Evolutionary conservation across 495 filamentous ascomycete genomes (phyloP), one percentile per base, ranked within the genome.

Genomic region (Trypethelium eluteriae): DNA sequence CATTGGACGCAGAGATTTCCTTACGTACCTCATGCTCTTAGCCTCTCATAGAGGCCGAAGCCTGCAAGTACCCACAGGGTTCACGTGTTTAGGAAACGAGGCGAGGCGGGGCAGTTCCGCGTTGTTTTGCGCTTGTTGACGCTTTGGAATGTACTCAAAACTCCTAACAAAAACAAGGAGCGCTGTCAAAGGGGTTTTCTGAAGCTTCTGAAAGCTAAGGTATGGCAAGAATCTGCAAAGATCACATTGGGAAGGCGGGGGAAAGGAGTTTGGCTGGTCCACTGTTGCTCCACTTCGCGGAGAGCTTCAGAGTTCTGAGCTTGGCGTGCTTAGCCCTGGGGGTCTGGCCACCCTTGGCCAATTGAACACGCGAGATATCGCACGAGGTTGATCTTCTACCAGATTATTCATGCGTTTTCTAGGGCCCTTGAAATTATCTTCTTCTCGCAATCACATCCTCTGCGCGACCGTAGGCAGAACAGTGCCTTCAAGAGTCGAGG

Each of bases 1-100:
- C 6, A 18, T 59, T 9, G 5, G 36, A 35, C 11, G 25, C 32
- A 2, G n/a, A 36, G 25, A 9, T 53, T 53, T 53, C 49, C 18
- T 59, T 36, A 59, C 53, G 53, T 59, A 59, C 53, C 53, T 59
- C 53, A 59, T 59, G 11, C n/a, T 53, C 5, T 9, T 53, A 53
- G 49, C 12, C 18, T 14, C 49, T 25, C 18, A 53, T 25, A 25
- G 49, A 53, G 49, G 18, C 49, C 49, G 49, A 53, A 53, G 49
- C 11, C 53, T 59, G 53, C 53, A 59, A n/a, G 53, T 34, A 36
- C 53, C 53, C 53, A 9, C 10, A 34, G 5, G 25, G 18, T 9
- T 59, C 7, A 10, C 25, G 25, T 7, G 11, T 4, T 9, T 18
- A 14, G 36, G 53, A 3, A 59, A 59, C 25, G 53, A 59, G 3